Conservation (phyloP, 2,329 filamentous ascomycete species). For the Verticillium nonalfalfae region DNA sequence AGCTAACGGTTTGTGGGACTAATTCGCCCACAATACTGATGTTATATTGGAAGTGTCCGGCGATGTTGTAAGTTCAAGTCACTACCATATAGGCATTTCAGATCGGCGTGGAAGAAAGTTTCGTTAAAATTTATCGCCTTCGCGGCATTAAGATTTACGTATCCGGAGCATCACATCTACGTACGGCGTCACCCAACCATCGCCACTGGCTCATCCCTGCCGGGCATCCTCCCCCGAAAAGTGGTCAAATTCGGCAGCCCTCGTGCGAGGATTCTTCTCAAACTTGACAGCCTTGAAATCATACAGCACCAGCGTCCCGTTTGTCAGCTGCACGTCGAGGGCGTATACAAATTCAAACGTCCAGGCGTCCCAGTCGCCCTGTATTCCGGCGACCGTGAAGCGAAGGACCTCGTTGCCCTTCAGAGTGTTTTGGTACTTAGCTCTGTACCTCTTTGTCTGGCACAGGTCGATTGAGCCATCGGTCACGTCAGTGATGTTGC, state of each 20-base stretch:
- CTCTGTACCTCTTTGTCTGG: constrained; percentile 4
- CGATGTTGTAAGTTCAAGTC: no score
- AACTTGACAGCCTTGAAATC: constrained; percentile 3
- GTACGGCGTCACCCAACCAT: no score
- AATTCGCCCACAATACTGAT: no score
- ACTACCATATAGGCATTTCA: no score
- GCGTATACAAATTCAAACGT: constrained; percentile 1
- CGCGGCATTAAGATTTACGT: no score
- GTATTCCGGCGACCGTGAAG: constrained; percentile 4
- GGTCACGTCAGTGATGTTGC: constrained; percentile 1
- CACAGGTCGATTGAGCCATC: constrained; percentile 3
- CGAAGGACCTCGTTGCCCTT: constrained; percentile 2
- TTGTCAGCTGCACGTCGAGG: constrained; percentile 5
- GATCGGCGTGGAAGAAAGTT: no score
- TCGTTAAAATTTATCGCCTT: no score
- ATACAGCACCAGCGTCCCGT: constrained; percentile 6
- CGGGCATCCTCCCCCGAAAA: constrained; percentile 5
- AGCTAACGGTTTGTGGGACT: no score
- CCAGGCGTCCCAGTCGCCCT: constrained; percentile 3
- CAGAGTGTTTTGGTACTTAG: constrained; percentile 3
- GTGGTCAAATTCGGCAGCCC: background rate
- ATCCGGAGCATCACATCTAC: no score
- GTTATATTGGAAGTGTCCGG: no score
- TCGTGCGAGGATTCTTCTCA: constrained; percentile 6
- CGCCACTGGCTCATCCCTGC: no score